These are phyloP conservation scores for Penicillium hordei DNA, from an alignment of 2,329 filamentous ascomycete species.

Conservation along the genomic window DNA sequence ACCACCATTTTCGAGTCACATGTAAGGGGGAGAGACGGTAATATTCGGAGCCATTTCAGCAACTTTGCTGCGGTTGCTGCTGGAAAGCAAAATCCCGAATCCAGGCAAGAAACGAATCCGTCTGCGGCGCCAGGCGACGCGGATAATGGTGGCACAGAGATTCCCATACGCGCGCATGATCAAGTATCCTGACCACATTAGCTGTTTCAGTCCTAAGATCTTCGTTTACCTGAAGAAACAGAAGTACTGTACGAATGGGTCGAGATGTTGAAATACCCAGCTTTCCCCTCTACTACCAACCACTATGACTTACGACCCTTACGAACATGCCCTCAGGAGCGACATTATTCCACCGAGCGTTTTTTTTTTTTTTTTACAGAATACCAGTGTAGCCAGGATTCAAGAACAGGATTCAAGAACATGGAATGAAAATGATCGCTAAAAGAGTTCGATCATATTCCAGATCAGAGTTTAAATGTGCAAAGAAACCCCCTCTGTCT, in stretches of 20 bases:
- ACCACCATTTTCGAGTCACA: constrained; percentile 43
- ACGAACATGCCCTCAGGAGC: constrained; percentile 8
- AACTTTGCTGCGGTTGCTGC: not conserved
- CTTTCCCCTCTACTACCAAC: not conserved
- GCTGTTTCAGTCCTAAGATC: not conserved
- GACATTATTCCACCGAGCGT: constrained; percentile 12
- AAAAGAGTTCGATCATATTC: constrained; percentile 21
- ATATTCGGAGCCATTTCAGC: constrained; percentile 17
- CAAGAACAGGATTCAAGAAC: constrained; percentile 15
- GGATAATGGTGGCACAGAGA: not conserved
- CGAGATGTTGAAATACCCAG: not conserved
- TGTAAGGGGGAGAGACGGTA: constrained; percentile 13
- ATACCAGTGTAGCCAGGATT: constrained; percentile 14
- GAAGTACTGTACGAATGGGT: not conserved
- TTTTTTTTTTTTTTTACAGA: constrained; percentile 10
- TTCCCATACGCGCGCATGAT: constrained; percentile 13
- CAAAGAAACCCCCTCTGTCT: constrained; percentile 22
- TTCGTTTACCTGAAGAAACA: not conserved
- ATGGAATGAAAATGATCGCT: constrained; percentile 19
- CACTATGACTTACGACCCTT: constrained; percentile 13
- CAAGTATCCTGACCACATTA: not conserved
- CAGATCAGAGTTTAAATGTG: constrained; percentile 20
- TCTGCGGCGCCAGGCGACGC: not conserved
- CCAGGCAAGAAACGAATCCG: not conserved
- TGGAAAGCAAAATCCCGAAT: not conserved